A percentile compares a stretch with the other conserved stretches of the same genome.
Evolutionary conservation across 2,329 filamentous ascomycete species (phyloP).

Genomic region (Pestalotiopsis sp.): DNA sequence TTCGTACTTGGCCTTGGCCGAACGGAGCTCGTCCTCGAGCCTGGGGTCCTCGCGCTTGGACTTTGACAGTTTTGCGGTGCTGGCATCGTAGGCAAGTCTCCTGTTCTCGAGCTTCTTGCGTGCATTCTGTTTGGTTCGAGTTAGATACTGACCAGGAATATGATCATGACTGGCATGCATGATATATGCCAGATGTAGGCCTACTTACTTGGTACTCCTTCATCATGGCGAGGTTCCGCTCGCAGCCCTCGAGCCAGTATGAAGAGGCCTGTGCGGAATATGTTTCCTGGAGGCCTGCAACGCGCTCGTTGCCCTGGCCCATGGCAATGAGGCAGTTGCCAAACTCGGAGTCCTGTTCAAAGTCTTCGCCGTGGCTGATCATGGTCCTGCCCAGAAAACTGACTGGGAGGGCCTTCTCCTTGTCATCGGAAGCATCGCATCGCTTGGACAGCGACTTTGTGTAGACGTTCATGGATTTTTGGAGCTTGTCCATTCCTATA

Average conservation of each 20-base stretch:
- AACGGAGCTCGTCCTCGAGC: constrained; percentile 87
- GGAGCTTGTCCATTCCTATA: constrained; percentile 85
- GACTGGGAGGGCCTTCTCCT: constrained; percentile 82
- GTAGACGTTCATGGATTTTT: constrained; percentile 83
- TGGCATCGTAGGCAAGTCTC: constrained; percentile 88
- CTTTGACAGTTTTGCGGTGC: constrained; percentile 88
- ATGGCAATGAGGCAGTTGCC: constrained; percentile 79
- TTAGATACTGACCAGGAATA: neutral
- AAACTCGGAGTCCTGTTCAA: constrained; percentile 87
- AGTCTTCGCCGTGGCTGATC: constrained; percentile 89
- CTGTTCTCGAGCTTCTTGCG: constrained; percentile 94
- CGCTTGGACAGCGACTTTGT: constrained; percentile 86
- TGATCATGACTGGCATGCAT: neutral
- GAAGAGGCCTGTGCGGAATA: constrained; percentile 78
- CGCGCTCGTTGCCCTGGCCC: constrained; percentile 85
- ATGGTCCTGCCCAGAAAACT: constrained; percentile 82
- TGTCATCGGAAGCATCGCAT: constrained; percentile 78
- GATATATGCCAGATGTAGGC: neutral
- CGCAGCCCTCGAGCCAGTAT: constrained; percentile 89
- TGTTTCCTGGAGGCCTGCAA: constrained; percentile 82
- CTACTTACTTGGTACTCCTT: constrained; percentile 88
- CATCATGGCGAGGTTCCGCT: constrained; percentile 89
- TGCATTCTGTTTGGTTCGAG: constrained; percentile 55
- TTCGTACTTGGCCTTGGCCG: constrained; percentile 94
- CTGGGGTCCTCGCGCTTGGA: constrained; percentile 92